Base-by-base conservation (phyloP, 768 basidiomycete species). In the Leccinum obscurum region DNA sequence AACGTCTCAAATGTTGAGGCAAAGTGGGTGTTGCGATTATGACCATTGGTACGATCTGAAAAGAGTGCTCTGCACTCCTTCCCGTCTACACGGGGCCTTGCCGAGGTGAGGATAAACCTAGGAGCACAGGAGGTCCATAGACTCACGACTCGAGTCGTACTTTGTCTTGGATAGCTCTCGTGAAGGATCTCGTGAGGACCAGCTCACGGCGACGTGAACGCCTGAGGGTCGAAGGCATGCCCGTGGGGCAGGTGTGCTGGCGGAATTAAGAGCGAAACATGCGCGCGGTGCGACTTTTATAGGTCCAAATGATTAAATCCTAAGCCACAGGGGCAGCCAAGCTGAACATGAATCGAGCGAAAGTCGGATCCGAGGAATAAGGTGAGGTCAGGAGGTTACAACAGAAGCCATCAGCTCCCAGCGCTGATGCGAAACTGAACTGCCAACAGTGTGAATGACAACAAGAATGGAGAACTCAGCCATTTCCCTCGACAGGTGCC, bases 181-280 rank as follows among this genome's bases (percentile, higher is more conserved):
- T 77, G 64, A 86, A 78, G 44, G 85, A 85, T 56, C 77, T 80
- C 59, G 80, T 80, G 64, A 84, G 72, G 56, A 75, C 76, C 66
- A 80, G 64, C 65, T 80, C 80, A 63, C 77, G 77, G 62, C 77
- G 80, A 66, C 78, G 81, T 32, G 82, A 76, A 64, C 77, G 78
- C 75, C 75, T 78, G 68, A 81, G 75, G 57, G 77, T 73, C 62
- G 71, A 76, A 66, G 78, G 68, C 76, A 80, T 79, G 62, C 66
- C 72, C 62, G 58, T 55, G 60, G 66, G 67, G 67, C 62, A 54
- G 51, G 65, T 55, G 49, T 59, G 61, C 65, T 39, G 39, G 62
- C 41, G 20, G 56, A 59, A 64, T 56, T 52, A 59, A 60, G 60
- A 60, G 30, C 3, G 56, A 52, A 52, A 50, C 66, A 64, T 61